Evolutionary conservation across 139 green algal genomes (phyloP).

Genomic region (Zygnema circumcarinatum): DNA sequence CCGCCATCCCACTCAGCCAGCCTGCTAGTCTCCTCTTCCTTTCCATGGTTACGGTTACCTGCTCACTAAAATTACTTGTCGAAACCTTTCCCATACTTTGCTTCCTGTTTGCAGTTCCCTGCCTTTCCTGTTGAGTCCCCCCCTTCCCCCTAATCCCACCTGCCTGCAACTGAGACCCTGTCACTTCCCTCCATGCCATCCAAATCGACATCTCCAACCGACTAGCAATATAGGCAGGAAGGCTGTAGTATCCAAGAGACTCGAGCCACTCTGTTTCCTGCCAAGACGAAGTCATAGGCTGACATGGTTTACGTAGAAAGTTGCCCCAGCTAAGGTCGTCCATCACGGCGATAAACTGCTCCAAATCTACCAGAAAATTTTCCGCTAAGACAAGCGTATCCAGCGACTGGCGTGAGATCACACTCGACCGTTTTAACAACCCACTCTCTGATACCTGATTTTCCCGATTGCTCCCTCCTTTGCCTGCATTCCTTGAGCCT

Average conservation of each 20-base stretch:
- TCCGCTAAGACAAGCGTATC: not conserved
- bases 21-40: not conserved
- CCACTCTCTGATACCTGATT: too few species aligned
- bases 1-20: not conserved
- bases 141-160: not conserved
- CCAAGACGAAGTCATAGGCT: not conserved
- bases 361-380: constrained; percentile 11
- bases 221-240: constrained; percentile 36
- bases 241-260: constrained; percentile 29
- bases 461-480: not conserved
- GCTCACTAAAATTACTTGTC: too few species aligned
- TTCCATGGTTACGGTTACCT: not conserved
- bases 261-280: constrained; percentile 44
- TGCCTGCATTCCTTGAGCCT: not conserved
- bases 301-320: constrained; percentile 7
- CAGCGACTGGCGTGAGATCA: not conserved
- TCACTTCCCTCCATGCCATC: constrained; percentile 16
- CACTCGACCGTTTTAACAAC: not conserved
- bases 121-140: too few species aligned
- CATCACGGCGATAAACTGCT: constrained; percentile 28
- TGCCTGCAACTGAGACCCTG: not conserved
- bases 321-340: constrained; percentile 30
- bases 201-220: constrained; percentile 36
- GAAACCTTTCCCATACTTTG: too few species aligned
- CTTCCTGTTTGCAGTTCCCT: too few species aligned